These are phyloP conservation scores for Aspergillus arachidicola DNA, from an alignment of 2,329 filamentous ascomycete genomes.

Conservation along the genomic window DNA sequence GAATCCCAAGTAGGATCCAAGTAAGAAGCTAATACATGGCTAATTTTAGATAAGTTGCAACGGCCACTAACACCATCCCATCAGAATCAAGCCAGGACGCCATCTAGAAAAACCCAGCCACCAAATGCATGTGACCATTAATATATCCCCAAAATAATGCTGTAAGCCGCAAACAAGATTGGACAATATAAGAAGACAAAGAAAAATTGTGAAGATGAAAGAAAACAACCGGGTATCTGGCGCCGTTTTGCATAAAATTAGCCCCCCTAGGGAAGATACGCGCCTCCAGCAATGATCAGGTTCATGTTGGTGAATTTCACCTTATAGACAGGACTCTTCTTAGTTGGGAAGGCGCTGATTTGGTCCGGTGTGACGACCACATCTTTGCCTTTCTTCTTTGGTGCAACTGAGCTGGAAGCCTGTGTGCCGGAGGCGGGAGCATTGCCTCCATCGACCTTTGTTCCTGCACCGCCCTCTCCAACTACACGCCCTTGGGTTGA, in stretches of 20 bases:
- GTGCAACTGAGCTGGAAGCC: conserved; percentile 49
- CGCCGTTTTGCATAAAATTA: conserved; percentile 19
- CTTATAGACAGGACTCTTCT: conserved; percentile 93
- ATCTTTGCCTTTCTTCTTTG: conserved; percentile 81
- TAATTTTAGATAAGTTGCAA: background rate
- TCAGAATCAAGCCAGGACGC: background rate
- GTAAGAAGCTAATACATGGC: conserved; percentile 1
- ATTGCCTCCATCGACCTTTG: conserved; percentile 56
- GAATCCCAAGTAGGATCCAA: background rate
- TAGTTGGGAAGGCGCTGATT: conserved; percentile 91
- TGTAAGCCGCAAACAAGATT: background rate
- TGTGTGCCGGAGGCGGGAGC: conserved; percentile 48
- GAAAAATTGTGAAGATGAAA: background rate
- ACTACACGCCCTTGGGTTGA: conserved; percentile 57
- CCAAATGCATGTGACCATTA: conserved; percentile 7
- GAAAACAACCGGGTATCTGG: conserved; percentile 22
- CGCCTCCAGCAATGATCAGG: conserved; percentile 80
- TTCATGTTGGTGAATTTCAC: conserved; percentile 96
- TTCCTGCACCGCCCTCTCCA: conserved; percentile 51
- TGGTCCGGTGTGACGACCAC: conserved; percentile 89
- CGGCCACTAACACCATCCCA: conserved; percentile 2
- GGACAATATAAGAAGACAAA: background rate
- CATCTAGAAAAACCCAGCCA: background rate
- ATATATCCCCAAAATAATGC: conserved; percentile 2
- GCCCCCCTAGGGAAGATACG: conserved; percentile 56